Base-by-base conservation (phyloP, 2,329 filamentous ascomycete genomes). In the Hypoxylon sp. region DNA sequence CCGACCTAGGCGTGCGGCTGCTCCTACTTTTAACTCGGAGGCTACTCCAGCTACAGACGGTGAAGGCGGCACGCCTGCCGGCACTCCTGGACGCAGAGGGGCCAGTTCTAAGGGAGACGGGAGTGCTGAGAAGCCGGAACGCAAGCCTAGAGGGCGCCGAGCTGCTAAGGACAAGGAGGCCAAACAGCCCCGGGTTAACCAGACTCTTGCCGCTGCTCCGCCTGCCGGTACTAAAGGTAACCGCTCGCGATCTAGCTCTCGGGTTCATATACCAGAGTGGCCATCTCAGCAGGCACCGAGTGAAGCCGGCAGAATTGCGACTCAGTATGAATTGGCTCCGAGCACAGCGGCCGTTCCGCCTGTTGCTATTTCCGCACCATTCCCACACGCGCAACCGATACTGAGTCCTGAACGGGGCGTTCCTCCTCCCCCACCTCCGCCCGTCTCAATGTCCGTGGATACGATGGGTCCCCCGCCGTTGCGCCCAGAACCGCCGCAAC, bases 1-100 rank as follows among this genome's bases (percentile, higher is more conserved):
- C 61, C 82, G 88, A 14, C 88, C 87, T n/a, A 83, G 88, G 39
- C 83, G 88, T 70, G 88, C 88, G 21, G 87, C 87, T 16, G 91
- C 92, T 9, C 91, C 92, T 2, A 92, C 89, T 0, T 94, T 90
- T 81, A 87, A 87, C 43, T 87, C 85, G 62, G 90, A 92, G 72
- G 81, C 82, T 27, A 85, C 90, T 78, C 73, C 82, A 74, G 59
- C 78, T 8, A 82, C 81, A 29, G 90, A 93, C 63, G 85, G 85
- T 14, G 91, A 93, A 71, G 82, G 81, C 45, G 79, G 81, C 50
- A 87, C 87, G 1, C 84, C 85, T 8, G 82, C 81, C 8, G 84
- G 85, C n/a, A 90, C 88, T 2, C 86, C 86, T 2, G 82, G 83
- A 3, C 83, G 85, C 23, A 83, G 87, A 62, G 84, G 81, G 61